Evolutionary conservation across 2,329 filamentous ascomycete genomes (phyloP).

Genomic region (Pyrenochaeta sp.): DNA sequence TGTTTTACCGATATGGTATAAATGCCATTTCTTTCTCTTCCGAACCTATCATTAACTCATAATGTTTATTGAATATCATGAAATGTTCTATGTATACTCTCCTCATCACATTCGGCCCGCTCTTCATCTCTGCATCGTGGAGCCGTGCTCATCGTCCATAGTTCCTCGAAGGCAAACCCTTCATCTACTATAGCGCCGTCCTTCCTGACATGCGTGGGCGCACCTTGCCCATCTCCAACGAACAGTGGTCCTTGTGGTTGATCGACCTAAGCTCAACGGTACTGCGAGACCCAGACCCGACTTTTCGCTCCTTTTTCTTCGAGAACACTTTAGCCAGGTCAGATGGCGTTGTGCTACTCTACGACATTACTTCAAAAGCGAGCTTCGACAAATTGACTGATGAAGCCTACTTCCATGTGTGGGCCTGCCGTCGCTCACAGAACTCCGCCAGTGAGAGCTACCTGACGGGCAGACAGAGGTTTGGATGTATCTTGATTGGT

Average conservation of each 20-base stretch:
- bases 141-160: not conserved
- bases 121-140: not conserved
- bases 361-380: constrained; percentile 32
- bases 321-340: constrained; percentile 15
- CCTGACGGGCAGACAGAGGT: constrained; percentile 18
- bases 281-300: constrained; percentile 12
- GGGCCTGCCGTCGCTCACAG: constrained; percentile 14
- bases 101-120: not conserved
- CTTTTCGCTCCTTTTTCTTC: constrained; percentile 11
- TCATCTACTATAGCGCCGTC: constrained; percentile 11
- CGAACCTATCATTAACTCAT: not conserved
- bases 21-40: not conserved
- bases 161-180: constrained; percentile 17
- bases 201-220: constrained; percentile 12
- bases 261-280: constrained; percentile 33
- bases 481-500: constrained; percentile 40
- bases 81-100: not conserved
- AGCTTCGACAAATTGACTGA: constrained; percentile 34
- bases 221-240: constrained; percentile 16
- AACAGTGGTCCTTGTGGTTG: constrained; percentile 13
- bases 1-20: constrained; percentile 36
- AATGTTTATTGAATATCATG: not conserved
- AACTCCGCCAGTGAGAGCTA: not conserved
- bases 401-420: constrained; percentile 26
- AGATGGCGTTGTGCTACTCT: constrained; percentile 39